Evolutionary conservation across 2,329 filamentous ascomycete species (phyloP), one percentile per base, ranked within the genome.

Genomic region (Podosphaera xanthii): DNA sequence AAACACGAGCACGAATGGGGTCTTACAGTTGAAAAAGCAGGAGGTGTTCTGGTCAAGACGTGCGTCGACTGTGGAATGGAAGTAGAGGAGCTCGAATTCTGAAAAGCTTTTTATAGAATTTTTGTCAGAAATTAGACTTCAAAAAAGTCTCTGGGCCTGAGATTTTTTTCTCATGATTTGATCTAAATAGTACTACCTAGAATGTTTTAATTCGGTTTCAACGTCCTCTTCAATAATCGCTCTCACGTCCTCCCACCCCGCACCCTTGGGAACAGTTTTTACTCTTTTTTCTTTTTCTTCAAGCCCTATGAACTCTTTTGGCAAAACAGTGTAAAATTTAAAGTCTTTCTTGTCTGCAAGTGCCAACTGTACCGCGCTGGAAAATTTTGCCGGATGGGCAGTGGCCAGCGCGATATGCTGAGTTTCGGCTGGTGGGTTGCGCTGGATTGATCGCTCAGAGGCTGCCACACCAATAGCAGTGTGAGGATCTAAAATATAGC

Each of bases 351-450:
- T 77, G 7, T 78, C 78, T 63, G 81, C 78, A 61, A 97, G 75
- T 0, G 91, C 89, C 55, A 85, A 70, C 65, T 90, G 84, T 1
- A 98, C 91, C 0, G 90, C 90, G 38, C 81, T 80, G 0, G 85
- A 82, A 68, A 98, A 98, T 72, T 98, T 98, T 62, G 91, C 92
- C 0, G 92, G 91, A 71, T 98, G 92, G 2, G 92, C 92, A 1
- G 92, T 98, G 1, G 90, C 87, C 2, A 98, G 80, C 0, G 88
- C 83, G 66, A 98, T 85, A 70, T 94, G 75, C 58, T 83, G 72
- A 14, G 74, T 73, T 2, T 71, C 69, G 1, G 74, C 70, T 50
- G 75, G 69, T 35, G 72, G 72, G 0, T 74, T 70, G 10, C 80
- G 75, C 50, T 74, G 69, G 40, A 86, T 76, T 2, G 87, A 89